Percentiles rank a stretch among this genome's conserved stretches.
phyloP scores from a whole-genome alignment of 192 early-diverging fungal genomes.

The Coemansia interrupta region DNA sequence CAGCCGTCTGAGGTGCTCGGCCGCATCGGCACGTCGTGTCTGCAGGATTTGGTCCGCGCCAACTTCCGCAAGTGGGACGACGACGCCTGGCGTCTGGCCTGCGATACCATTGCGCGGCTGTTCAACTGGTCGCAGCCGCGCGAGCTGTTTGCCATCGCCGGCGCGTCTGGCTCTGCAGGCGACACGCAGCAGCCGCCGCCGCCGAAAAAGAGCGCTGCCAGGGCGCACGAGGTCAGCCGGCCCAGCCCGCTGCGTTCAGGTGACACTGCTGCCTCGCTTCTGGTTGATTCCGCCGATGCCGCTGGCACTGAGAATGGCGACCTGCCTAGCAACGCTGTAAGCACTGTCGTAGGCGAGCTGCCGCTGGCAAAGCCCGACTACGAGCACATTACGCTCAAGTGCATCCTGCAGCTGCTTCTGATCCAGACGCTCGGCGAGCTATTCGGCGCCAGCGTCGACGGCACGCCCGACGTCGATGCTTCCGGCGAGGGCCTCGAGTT shows the following conservation, averaged over 20 bases:
- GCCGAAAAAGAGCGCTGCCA: not conserved
- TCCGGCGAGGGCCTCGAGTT: slow-evolving; percentile 44
- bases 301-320: not conserved
- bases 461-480: no score
- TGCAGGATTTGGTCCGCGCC: slow-evolving; percentile 81
- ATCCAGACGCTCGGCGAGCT: slow-evolving; percentile 88
- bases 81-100: slow-evolving; percentile 70
- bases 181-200: not conserved
- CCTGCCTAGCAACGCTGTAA: not conserved
- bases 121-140: slow-evolving; percentile 80
- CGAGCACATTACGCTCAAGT: slow-evolving; percentile 82
- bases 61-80: slow-evolving; percentile 74
- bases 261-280: slow-evolving; percentile 20
- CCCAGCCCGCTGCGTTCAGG: slow-evolving; percentile 34
- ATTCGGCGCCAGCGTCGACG: slow-evolving; percentile 55
- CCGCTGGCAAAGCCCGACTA: slow-evolving; percentile 61
- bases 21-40: slow-evolving; percentile 82
- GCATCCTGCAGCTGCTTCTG: slow-evolving; percentile 80
- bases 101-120: slow-evolving; percentile 63
- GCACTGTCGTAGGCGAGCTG: not conserved
- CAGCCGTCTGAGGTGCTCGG: slow-evolving; percentile 92
- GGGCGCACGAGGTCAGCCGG: slow-evolving; percentile 19
- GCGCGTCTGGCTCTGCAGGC: slow-evolving; percentile 23
- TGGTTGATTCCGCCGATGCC: slow-evolving; percentile 13
- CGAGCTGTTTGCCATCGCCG: slow-evolving; percentile 47